phyloP scores from a whole-genome alignment of 2,329 filamentous ascomycete species.

The Talaromyces verruculosus region DNA sequence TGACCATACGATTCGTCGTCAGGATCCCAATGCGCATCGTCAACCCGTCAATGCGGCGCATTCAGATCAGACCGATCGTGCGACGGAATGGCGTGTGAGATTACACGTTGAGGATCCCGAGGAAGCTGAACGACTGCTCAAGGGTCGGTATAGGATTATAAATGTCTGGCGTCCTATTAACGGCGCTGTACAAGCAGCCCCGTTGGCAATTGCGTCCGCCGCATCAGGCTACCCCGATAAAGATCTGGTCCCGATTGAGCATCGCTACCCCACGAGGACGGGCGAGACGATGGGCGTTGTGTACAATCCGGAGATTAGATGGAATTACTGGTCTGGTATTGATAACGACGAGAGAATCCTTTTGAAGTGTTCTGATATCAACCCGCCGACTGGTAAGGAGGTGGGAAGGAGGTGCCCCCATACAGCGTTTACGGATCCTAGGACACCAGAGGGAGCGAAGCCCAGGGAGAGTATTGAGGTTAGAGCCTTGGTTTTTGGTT shows the following conservation, averaged over 20 bases:
- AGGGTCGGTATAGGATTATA: constrained; percentile 74
- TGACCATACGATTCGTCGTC: constrained; percentile 83
- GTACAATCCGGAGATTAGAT: constrained; percentile 63
- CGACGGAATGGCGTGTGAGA: constrained; percentile 66
- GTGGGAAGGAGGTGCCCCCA: constrained; percentile 60
- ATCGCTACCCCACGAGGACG: constrained; percentile 67
- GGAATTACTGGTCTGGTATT: constrained; percentile 82
- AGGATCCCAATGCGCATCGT: constrained; percentile 58
- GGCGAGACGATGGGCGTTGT: constrained; percentile 73
- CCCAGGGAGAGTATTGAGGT: constrained; percentile 88
- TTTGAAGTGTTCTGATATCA: constrained; percentile 76
- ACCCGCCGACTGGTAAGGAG: constrained; percentile 36
- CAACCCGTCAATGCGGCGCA: constrained; percentile 72
- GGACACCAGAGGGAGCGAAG: constrained; percentile 67
- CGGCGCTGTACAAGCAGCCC: constrained; percentile 56
- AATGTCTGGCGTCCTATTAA: constrained; percentile 79
- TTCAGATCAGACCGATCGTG: constrained; percentile 74
- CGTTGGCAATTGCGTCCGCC: constrained; percentile 60
- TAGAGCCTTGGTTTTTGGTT: constrained; percentile 77
- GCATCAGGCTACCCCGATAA: constrained; percentile 53
- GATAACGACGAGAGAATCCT: constrained; percentile 68
- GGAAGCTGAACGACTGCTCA: constrained; percentile 66
- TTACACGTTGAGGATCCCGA: constrained; percentile 61
- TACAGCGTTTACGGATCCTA: constrained; percentile 75
- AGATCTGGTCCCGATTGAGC: constrained; percentile 71